Evolutionary conservation across 1,139 yeast genomes (phyloP).

Genomic region (Sugiyamaella pinicola): DNA sequence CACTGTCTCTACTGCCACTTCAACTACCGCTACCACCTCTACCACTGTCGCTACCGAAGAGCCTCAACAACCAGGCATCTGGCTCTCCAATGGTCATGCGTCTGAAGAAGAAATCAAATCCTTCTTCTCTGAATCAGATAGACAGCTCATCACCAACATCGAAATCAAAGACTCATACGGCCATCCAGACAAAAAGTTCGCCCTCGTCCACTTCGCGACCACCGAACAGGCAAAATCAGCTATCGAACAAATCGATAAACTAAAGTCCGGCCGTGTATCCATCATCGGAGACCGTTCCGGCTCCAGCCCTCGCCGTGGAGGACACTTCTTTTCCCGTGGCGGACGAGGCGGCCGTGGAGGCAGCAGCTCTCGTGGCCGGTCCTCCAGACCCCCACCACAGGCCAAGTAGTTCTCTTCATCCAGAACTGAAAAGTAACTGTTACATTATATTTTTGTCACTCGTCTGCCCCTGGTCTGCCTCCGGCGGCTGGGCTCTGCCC

Average conservation of each 20-base stretch:
- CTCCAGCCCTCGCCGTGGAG: slow-evolving; percentile 25
- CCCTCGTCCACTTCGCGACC: slow-evolving; percentile 44
- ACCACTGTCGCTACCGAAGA: slow-evolving; percentile 6
- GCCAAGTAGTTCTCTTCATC: background rate
- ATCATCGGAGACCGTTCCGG: slow-evolving; percentile 29
- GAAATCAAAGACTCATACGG: slow-evolving; percentile 35
- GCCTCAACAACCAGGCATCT: slow-evolving; percentile 41
- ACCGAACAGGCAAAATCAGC: slow-evolving; percentile 43
- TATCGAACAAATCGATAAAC: slow-evolving; percentile 41
- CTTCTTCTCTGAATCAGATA: slow-evolving; percentile 42
- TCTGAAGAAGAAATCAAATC: slow-evolving; percentile 40
- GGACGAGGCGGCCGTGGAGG: slow-evolving; percentile 27
- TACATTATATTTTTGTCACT: slow-evolving; percentile 1
- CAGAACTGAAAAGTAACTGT: slow-evolving; percentile 5
- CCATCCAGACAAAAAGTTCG: slow-evolving; percentile 40
- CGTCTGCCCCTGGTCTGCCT: too few relatives aligned
- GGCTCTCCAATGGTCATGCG: slow-evolving; percentile 45
- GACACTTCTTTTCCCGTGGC: slow-evolving; percentile 23
- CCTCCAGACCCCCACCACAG: background rate
- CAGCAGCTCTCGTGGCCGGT: slow-evolving; percentile 4
- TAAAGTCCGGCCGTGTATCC: slow-evolving; percentile 37
- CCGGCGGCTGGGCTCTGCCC: slow-evolving; percentile 5
- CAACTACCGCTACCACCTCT: background rate
- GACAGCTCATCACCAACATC: slow-evolving; percentile 38
- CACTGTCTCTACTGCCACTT: background rate